phyloP scores from a whole-genome alignment of 257 asterid species.

The Nicotiana knightiana region DNA sequence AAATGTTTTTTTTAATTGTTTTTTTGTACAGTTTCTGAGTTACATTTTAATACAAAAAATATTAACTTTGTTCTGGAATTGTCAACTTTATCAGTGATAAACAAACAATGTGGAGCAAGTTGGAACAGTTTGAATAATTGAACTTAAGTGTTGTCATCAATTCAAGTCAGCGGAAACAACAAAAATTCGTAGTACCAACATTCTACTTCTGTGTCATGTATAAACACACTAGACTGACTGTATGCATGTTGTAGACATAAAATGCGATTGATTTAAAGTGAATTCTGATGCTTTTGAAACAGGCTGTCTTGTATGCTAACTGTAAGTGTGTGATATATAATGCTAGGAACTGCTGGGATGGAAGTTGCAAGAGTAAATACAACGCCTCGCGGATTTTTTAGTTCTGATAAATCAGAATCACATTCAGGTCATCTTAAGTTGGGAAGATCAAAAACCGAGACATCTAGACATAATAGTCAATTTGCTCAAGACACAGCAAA shows the following conservation, averaged over 20 bases:
- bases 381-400: constrained; percentile 42
- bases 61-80: not conserved
- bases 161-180: not conserved
- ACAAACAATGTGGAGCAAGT: not conserved
- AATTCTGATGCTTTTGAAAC: not conserved
- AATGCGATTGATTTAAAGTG: not conserved
- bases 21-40: not conserved
- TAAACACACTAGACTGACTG: not conserved
- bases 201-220: not conserved
- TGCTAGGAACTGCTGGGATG: constrained; percentile 43
- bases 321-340: constrained; percentile 13
- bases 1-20: not conserved
- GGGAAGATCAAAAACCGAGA: constrained; percentile 68
- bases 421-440: constrained; percentile 25
- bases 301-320: not conserved
- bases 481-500: constrained; percentile 71
- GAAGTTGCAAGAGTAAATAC: constrained; percentile 41
- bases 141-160: not conserved
- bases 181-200: not conserved
- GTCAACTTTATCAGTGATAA: not conserved
- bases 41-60: not conserved
- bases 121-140: not conserved
- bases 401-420: constrained; percentile 31
- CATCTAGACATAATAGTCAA: constrained; percentile 41
- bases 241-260: not conserved